phyloP scores from a whole-genome alignment of 164 flowering plant genomes.

The Umbilicus rupestris region DNA sequence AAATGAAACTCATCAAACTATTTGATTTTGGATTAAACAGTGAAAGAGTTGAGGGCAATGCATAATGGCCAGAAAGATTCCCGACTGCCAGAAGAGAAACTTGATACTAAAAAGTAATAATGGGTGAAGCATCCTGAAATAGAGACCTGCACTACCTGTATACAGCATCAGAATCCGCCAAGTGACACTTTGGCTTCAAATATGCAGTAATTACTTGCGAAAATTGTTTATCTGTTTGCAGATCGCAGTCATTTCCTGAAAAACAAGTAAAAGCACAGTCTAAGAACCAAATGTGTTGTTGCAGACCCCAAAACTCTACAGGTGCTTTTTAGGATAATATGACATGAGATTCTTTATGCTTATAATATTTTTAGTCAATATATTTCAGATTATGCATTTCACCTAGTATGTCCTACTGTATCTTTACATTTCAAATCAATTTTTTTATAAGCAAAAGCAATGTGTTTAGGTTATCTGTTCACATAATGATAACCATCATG shows the following conservation, averaged over 20 bases:
- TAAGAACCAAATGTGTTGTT: background rate
- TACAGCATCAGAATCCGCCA: slow-evolving; percentile 63
- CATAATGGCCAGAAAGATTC: background rate
- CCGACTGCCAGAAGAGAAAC: background rate
- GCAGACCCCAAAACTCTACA: background rate
- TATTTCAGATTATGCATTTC: no score
- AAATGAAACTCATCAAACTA: no score
- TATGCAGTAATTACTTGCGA: slow-evolving; percentile 63
- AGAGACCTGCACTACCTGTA: slow-evolving; percentile 30
- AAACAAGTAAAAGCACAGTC: background rate
- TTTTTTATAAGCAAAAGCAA: background rate
- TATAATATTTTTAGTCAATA: no score
- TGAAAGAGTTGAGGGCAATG: background rate
- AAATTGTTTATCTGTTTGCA: slow-evolving; percentile 22
- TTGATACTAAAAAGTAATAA: background rate
- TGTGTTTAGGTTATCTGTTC: background rate
- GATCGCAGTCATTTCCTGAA: slow-evolving; percentile 17
- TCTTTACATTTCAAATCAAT: background rate
- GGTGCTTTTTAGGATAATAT: background rate
- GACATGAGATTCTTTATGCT: background rate
- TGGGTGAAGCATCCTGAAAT: background rate
- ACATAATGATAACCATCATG: background rate
- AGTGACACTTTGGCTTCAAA: slow-evolving; percentile 80
- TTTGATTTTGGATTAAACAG: background rate
- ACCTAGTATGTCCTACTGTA: background rate